Percentiles rank a stretch among this genome's conserved stretches.
These are phyloP conservation scores for Trypanosoma melophagium DNA, from an alignment of 208 protist species.

Conservation along the genomic window DNA sequence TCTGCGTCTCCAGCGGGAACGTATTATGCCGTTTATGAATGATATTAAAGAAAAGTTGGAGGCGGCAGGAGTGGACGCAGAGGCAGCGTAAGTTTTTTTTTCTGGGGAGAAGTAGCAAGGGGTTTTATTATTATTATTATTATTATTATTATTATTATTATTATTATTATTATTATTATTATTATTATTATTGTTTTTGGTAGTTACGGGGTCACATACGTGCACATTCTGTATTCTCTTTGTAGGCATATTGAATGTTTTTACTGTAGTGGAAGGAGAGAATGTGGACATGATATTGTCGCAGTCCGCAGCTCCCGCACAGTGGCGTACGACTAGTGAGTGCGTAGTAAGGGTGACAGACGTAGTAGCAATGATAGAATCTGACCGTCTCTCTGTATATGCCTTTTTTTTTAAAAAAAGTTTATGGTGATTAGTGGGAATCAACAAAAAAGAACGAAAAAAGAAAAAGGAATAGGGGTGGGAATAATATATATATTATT, in stretches of 20 bases:
- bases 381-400: too few species aligned
- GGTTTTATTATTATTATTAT: not conserved
- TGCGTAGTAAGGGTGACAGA: too few species aligned
- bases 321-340: too few species aligned
- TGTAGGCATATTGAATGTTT: too few species aligned
- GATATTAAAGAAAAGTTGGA: conserved; percentile 76
- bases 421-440: too few species aligned
- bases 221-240: too few species aligned
- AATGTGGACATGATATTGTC: too few species aligned
- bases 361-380: too few species aligned
- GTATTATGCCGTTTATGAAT: conserved; percentile 91
- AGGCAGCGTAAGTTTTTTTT: not conserved
- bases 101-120: not conserved
- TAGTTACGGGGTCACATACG: too few species aligned
- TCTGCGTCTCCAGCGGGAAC: conserved; percentile 83
- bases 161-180: not conserved
- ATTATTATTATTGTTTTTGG: not conserved
- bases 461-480: conserved; percentile 11
- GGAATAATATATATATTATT: conserved; percentile 22
- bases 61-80: conserved; percentile 29
- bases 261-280: too few species aligned
- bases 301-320: too few species aligned
- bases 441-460: conserved; percentile 4
- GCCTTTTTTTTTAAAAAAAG: too few species aligned
- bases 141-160: not conserved